Evolutionary conservation across 2,329 filamentous ascomycete genomes (phyloP).

Genomic region (Malbranchea cinnamomea): DNA sequence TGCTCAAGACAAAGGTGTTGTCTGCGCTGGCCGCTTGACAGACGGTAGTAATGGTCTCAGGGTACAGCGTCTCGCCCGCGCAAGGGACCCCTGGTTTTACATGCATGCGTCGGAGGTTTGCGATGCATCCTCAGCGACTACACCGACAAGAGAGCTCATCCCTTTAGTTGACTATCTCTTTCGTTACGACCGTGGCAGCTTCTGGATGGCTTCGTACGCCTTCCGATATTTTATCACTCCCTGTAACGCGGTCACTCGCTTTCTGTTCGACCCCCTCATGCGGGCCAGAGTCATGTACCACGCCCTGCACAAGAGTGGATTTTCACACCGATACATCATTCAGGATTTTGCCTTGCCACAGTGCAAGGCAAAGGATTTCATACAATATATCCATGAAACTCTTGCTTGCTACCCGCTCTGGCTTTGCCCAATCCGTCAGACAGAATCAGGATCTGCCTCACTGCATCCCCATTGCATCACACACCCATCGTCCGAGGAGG

Average conservation of each 20-base stretch:
- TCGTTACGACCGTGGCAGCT: constrained; percentile 41
- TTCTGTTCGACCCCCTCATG: constrained; percentile 42
- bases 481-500: too few species aligned
- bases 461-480: too few species aligned
- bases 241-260: constrained; percentile 43
- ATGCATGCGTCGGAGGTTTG: constrained; percentile 42
- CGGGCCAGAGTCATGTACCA: constrained; percentile 45
- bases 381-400: constrained; percentile 30
- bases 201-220: constrained; percentile 42
- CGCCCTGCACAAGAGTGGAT: constrained; percentile 41
- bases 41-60: constrained; percentile 22
- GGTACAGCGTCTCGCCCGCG: constrained; percentile 38
- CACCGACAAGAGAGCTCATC: too few species aligned
- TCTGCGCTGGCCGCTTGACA: constrained; percentile 44
- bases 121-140: too few species aligned
- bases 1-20: constrained; percentile 34
- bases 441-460: constrained; percentile 1
- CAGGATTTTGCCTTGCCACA: constrained; percentile 46
- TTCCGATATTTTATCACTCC: constrained; percentile 42
- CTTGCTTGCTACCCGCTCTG: constrained; percentile 42
- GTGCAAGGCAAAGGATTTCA: constrained; percentile 32
- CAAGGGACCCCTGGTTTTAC: constrained; percentile 59
- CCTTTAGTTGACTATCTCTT: constrained; percentile 42
- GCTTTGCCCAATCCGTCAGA: constrained; percentile 36
- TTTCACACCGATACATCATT: constrained; percentile 39